Conservation (phyloP, 2,329 filamentous ascomycete genomes). For the Clarireedia paspali region DNA sequence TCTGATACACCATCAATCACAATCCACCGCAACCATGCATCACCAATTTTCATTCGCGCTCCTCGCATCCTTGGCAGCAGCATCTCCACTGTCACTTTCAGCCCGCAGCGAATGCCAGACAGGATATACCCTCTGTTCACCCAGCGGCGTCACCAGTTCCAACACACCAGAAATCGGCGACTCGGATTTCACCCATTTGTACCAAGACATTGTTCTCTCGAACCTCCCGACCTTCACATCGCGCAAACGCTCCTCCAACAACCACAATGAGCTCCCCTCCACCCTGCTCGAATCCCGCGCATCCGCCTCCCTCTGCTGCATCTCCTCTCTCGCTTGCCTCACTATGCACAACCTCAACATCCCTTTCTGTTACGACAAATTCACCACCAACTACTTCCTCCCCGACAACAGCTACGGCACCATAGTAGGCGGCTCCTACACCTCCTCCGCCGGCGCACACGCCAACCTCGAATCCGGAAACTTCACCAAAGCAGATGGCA, state of each 20-base stretch:
- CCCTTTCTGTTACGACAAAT: constrained; percentile 44
- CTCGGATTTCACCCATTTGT: constrained; percentile 26
- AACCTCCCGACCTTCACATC: constrained; percentile 21
- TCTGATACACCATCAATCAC: neutral
- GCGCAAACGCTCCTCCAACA: neutral
- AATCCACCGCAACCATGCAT: neutral
- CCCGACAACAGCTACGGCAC: constrained; percentile 39
- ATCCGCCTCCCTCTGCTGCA: constrained; percentile 23
- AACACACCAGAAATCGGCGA: constrained; percentile 25
- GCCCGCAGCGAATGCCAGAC: constrained; percentile 14
- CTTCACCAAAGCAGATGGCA: constrained; percentile 33
- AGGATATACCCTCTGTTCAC: constrained; percentile 28
- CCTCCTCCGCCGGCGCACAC: constrained; percentile 28
- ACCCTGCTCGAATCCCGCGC: neutral
- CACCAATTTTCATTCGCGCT: constrained; percentile 1
- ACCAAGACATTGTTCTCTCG: constrained; percentile 27
- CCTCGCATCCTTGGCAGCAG: constrained; percentile 4
- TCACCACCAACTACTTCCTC: constrained; percentile 43
- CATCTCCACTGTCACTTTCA: neutral
- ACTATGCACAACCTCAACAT: constrained; percentile 29
- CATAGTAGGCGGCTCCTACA: constrained; percentile 37
- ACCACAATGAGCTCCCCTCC: neutral
- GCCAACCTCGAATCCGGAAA: constrained; percentile 39
- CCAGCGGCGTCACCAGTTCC: constrained; percentile 23
- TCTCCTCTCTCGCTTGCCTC: constrained; percentile 20